Evolutionary conservation across 345 rosid species (phyloP), one percentile per base, ranked within the genome.

Genomic region (Diplotaxis tenuifolia): DNA sequence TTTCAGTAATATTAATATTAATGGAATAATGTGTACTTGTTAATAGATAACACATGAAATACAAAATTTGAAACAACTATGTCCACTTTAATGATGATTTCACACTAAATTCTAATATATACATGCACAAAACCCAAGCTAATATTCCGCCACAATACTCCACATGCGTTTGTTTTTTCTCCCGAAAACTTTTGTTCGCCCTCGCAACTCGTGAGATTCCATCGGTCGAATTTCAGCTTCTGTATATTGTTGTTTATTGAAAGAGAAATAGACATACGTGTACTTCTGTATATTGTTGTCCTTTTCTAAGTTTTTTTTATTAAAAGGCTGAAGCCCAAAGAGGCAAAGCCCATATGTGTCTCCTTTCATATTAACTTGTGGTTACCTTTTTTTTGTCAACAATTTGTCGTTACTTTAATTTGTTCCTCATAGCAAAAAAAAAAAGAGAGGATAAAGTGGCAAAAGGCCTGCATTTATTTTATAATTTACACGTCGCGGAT

Each of bases 121-220:
- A 22, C 56, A 62, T 38, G 21, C 29, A n/a, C 65, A 28, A 75
- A 70, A 70, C 67, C 67, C 36, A 70, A 12, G 50, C 15, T 47
- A 76, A 76, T 76, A 76, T 76, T 70, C 23, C 49, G 32, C 67
- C 80, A 70, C 75, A 57, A 64, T 63, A 34, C 70, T 76, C 59
- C 75, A 70, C 80, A 76, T 76, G 80, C 71, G 14, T 53, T 64
- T 32, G 72, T 55, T 57, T 64, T 70, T 6, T 19, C 29, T 47
- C 75, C 79, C 79, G 45, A 70, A 57, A 76, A 23, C 72, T 64
- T 76, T 76, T 58, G 18, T 22, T 57, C 62, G 14, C 49, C 75
- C 80, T 76, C 75, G 65, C 65, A 42, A n/a, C 19, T 70, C 71
- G 80, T 57, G 62, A 76, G 71, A 76, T 76, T 76, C 80, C 80